phyloP scores from a whole-genome alignment of 2,329 filamentous ascomycete species.

The Xylariaceae sp. region DNA sequence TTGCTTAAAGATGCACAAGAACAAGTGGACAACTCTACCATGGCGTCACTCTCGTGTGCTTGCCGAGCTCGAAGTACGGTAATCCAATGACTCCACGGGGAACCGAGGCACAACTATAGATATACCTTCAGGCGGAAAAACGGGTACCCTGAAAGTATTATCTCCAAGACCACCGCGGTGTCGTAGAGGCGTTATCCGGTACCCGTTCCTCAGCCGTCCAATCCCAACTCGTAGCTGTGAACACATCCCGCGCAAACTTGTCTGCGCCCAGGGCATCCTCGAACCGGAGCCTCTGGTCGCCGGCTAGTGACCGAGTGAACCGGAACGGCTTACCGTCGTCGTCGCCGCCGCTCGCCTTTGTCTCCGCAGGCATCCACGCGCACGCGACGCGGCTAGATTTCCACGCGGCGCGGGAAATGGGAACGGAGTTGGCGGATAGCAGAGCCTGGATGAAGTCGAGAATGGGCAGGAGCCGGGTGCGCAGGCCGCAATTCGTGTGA shows the following conservation, averaged over 20 bases:
- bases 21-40: background rate
- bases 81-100: too few species aligned
- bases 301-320: constrained; percentile 47
- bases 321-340: constrained; percentile 34
- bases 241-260: constrained; percentile 46
- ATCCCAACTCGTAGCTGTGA: constrained; percentile 53
- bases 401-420: constrained; percentile 44
- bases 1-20: background rate
- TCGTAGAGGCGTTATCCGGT: constrained; percentile 21
- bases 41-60: background rate
- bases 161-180: constrained; percentile 24
- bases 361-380: constrained; percentile 36
- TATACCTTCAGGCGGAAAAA: background rate
- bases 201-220: constrained; percentile 49
- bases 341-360: constrained; percentile 17
- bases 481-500: constrained; percentile 67
- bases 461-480: constrained; percentile 59
- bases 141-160: background rate
- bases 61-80: too few species aligned
- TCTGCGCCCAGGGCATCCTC: constrained; percentile 47
- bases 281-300: constrained; percentile 45
- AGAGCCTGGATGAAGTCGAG: constrained; percentile 59
- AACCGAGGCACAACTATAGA: too few species aligned
- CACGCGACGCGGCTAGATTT: constrained; percentile 35
- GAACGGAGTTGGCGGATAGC: constrained; percentile 43